phyloP scores from a whole-genome alignment of 345 rosid species.

The Sapria himalayana region DNA sequence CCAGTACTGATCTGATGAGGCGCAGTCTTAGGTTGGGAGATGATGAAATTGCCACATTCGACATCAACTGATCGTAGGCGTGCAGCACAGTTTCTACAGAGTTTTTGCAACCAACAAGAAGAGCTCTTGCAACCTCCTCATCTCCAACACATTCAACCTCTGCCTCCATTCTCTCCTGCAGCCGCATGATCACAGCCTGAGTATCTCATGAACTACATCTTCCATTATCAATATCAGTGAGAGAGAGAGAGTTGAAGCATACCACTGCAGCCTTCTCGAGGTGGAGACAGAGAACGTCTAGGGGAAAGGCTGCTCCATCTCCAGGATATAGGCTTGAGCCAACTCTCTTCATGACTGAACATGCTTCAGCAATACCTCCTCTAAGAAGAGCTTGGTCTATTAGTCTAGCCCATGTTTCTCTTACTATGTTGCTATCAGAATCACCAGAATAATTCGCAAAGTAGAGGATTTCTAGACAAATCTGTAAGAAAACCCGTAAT shows the following conservation, averaged over 20 bases:
- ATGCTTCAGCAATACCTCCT: constrained; percentile 94
- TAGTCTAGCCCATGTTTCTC: constrained; percentile 91
- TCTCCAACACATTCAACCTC: constrained; percentile 52
- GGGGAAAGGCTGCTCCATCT: constrained; percentile 73
- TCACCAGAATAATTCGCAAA: constrained; percentile 88
- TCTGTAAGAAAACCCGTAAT: constrained; percentile 18
- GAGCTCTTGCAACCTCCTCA: constrained; percentile 79
- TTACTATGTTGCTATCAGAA: constrained; percentile 72
- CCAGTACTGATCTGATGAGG: constrained; percentile 56
- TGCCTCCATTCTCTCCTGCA: constrained; percentile 69
- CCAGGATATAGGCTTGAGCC: constrained; percentile 81
- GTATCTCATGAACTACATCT: too few relatives aligned
- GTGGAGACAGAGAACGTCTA: constrained; percentile 75
- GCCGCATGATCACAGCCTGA: too few relatives aligned
- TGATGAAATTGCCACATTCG: constrained; percentile 56
- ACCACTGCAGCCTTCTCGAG: constrained; percentile 93
- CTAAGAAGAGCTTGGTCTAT: constrained; percentile 74
- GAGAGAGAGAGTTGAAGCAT: too few relatives aligned
- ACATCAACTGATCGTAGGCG: constrained; percentile 62
- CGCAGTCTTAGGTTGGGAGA: constrained; percentile 70
- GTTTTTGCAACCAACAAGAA: constrained; percentile 85
- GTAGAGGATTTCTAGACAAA: constrained; percentile 83
- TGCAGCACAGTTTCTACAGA: constrained; percentile 76
- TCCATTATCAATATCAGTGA: too few relatives aligned
- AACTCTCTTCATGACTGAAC: constrained; percentile 73